These are phyloP conservation scores for Warburgia ugandensis DNA, from an alignment of 164 flowering plant genomes.

Conservation along the genomic window DNA sequence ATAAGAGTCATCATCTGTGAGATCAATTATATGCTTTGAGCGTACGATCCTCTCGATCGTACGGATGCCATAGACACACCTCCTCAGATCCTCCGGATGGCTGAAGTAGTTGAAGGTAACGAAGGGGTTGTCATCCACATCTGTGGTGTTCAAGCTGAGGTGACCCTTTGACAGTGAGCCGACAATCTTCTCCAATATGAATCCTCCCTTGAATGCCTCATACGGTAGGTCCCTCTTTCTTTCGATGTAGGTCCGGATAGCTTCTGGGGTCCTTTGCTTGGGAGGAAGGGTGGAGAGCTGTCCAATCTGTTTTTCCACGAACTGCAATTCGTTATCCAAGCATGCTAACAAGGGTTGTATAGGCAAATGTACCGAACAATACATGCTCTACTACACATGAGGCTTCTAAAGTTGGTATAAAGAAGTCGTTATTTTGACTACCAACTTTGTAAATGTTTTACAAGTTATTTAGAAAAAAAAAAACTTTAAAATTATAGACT, in stretches of 20 bases:
- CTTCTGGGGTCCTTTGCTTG: slow-evolving; percentile 43
- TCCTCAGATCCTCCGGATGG: slow-evolving; percentile 52
- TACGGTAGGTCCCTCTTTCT: slow-evolving; percentile 41
- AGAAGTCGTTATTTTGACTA: too few relatives aligned
- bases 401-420: too few relatives aligned
- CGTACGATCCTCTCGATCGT: slow-evolving; percentile 38
- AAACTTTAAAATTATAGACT: too few relatives aligned
- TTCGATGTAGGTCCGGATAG: slow-evolving; percentile 27
- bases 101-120: slow-evolving; percentile 92
- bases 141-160: slow-evolving; percentile 43
- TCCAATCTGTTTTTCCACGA: slow-evolving; percentile 51
- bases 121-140: slow-evolving; percentile 60
- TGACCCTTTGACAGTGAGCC: slow-evolving; percentile 62
- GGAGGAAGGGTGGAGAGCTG: slow-evolving; percentile 79
- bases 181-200: slow-evolving; percentile 69
- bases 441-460: too few relatives aligned
- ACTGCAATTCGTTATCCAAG: too few relatives aligned
- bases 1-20: slow-evolving; percentile 27
- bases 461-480: too few relatives aligned
- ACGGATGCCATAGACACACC: slow-evolving; percentile 73
- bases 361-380: too few relatives aligned
- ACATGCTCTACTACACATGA: too few relatives aligned
- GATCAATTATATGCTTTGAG: slow-evolving; percentile 38
- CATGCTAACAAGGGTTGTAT: too few relatives aligned
- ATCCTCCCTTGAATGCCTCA: slow-evolving; percentile 79